Evolutionary conservation across 2,329 filamentous ascomycete species (phyloP), one percentile per base, ranked within the genome.

Genomic region (Talaromyces funiculosus): DNA sequence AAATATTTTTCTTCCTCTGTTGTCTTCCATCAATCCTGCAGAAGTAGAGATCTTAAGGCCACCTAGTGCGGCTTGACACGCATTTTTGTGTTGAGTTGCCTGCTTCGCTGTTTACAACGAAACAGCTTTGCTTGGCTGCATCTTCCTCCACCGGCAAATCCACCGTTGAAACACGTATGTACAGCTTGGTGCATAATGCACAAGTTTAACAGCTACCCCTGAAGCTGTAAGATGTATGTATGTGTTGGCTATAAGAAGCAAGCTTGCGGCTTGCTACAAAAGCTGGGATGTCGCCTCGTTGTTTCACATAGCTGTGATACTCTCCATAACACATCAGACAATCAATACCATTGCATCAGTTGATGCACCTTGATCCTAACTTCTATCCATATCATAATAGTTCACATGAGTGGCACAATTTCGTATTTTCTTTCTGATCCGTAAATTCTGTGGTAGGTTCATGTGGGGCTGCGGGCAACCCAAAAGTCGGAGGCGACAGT

Each of bases 21-120:
- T 49, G n/a, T 49, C 12, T 14, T 49, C 6, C n/a, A 31, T 57
- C 35, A 47, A 29, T 29, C 14, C 26, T 35, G 42, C 26, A 26
- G 26, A 47, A 5, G 18, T 5, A 3, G 38, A 45, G 56, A 74
- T 77, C 20, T 75, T 73, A 51, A 78, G 71, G 2, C 72, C 77
- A 55, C 77, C 73, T 26, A 77, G 75, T 54, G 57, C 57, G 37
- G 43, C 16, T 22, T 31, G 57, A 38, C 57, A 53, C 55, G 55
- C 42, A 57, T 37, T 26, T 37, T 16, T 57, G 42, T 31, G 42
- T 29, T 33, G 29, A 26, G 29, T 37, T 18, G 35, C 20, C 57
- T 43, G 57, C 45, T 35, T 26, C 43, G 43, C 35, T 33, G 47
- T 51, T 49, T 26, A 57, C 40, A 37, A 31, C n/a, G 35, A 56